These are phyloP conservation scores for Vachellia collinsii DNA, from an alignment of 306 rosid species.

Conservation along the genomic window DNA sequence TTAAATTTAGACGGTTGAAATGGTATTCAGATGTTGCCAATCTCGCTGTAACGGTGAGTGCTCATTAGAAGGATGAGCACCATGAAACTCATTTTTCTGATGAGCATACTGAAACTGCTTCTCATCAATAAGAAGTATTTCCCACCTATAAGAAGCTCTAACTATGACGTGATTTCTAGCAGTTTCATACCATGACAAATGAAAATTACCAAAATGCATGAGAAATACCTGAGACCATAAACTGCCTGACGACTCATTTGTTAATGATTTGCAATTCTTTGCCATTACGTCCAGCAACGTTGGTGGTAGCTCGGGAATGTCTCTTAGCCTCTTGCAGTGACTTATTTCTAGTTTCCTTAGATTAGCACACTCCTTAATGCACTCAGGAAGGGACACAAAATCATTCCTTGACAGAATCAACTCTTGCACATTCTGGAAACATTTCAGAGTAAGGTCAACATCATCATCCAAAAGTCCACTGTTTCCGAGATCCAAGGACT, in stretches of 20 bases:
- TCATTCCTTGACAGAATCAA: neutral
- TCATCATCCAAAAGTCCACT: neutral
- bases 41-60: too few relatives aligned
- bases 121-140: too few relatives aligned
- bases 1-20: too few relatives aligned
- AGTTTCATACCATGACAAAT: neutral
- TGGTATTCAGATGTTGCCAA: too few relatives aligned
- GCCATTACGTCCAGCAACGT: neutral
- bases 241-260: neutral
- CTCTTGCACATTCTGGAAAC: neutral
- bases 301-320: constrained; percentile 26
- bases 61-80: too few relatives aligned
- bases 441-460: neutral
- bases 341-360: neutral
- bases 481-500: neutral
- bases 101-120: too few relatives aligned
- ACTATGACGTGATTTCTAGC: neutral
- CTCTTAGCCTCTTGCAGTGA: neutral
- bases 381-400: neutral
- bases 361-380: constrained; percentile 23
- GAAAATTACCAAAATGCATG: neutral
- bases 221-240: constrained; percentile 37
- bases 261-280: neutral
- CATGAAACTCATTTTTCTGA: too few relatives aligned
- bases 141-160: too few relatives aligned